A percentile compares a stretch with the other conserved stretches of the same genome.
Conservation (phyloP, 140 eudicot species). For the Erigeron philadelphicus region DNA sequence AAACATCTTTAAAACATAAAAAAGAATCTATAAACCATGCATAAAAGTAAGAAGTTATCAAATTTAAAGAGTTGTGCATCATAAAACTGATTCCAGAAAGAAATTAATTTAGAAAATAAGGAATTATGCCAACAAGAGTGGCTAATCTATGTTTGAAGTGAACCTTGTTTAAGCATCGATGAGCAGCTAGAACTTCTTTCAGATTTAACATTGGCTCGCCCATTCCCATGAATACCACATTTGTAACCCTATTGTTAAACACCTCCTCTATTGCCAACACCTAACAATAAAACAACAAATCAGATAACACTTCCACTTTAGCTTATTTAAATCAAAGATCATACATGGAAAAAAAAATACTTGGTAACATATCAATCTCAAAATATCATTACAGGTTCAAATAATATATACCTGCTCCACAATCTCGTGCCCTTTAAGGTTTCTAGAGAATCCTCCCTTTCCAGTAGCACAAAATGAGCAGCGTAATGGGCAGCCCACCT, state of each 20-base stretch:
- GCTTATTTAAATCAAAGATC: background rate
- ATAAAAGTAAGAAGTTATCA: background rate
- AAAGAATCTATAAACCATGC: background rate
- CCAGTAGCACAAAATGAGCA: conserved; percentile 99
- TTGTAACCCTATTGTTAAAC: conserved; percentile 79
- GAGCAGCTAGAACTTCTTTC: conserved; percentile 95
- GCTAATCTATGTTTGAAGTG: conserved; percentile 12
- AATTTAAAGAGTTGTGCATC: too few relatives aligned
- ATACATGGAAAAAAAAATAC: background rate
- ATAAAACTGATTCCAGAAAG: background rate
- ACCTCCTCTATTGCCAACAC: conserved; percentile 93
- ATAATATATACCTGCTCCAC: conserved; percentile 71
- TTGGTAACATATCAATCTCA: background rate
- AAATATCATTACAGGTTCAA: background rate
- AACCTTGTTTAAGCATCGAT: conserved; percentile 93
- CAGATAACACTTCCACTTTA: background rate
- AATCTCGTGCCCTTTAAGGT: conserved; percentile 86
- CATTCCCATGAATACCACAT: conserved; percentile 99
- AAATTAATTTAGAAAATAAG: background rate
- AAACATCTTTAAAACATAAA: background rate
- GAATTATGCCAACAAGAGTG: background rate
- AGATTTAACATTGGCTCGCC: conserved; percentile 98
- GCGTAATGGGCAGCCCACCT: conserved; percentile 97
- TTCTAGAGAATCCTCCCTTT: conserved; percentile 93
- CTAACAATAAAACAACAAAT: conserved; percentile 32